Conservation (phyloP, 1,284 basidiomycete species). For the Marasmius tenuissimus region DNA sequence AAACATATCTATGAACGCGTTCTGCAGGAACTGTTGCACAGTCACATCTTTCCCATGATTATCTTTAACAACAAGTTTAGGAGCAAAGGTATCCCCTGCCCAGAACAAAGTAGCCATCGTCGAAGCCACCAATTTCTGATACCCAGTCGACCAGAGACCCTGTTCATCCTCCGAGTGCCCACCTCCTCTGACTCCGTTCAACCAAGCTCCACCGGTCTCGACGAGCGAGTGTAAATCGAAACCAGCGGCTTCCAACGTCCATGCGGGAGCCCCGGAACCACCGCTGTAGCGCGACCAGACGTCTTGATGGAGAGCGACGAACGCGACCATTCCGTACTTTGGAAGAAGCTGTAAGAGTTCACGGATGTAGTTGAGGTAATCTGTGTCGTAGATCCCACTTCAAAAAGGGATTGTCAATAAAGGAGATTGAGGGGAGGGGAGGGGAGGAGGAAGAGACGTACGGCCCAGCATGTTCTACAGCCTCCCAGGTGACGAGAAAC, state of each 20-base stretch:
- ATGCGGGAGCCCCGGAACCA: constrained; percentile 90
- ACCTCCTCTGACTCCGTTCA: constrained; percentile 76
- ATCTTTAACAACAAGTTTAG: constrained; percentile 62
- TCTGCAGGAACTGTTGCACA: constrained; percentile 85
- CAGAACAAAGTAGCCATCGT: constrained; percentile 93
- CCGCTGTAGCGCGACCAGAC: constrained; percentile 96
- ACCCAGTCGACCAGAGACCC: constrained; percentile 89
- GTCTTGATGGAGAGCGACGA: constrained; percentile 86
- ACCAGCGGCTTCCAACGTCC: constrained; percentile 83
- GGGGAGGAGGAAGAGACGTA: constrained; percentile 42
- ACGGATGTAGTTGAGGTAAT: constrained; percentile 83
- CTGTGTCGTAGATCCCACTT: constrained; percentile 80
- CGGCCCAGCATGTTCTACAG: constrained; percentile 89
- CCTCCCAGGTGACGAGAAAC: constrained; percentile 95
- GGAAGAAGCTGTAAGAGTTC: constrained; percentile 76
- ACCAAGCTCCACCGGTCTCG: constrained; percentile 81
- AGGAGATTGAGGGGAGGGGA: not conserved
- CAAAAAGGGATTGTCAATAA: constrained; percentile 2
- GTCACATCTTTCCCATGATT: constrained; percentile 50
- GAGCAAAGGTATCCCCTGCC: constrained; percentile 85
- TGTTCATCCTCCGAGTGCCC: constrained; percentile 70
- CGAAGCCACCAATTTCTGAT: constrained; percentile 85
- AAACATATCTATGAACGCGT: constrained; percentile 80
- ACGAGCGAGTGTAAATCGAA: constrained; percentile 80
- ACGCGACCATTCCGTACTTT: constrained; percentile 78